Conservation (phyloP, 169 alveolate genomes). For the Plasmodium ovale region DNA sequence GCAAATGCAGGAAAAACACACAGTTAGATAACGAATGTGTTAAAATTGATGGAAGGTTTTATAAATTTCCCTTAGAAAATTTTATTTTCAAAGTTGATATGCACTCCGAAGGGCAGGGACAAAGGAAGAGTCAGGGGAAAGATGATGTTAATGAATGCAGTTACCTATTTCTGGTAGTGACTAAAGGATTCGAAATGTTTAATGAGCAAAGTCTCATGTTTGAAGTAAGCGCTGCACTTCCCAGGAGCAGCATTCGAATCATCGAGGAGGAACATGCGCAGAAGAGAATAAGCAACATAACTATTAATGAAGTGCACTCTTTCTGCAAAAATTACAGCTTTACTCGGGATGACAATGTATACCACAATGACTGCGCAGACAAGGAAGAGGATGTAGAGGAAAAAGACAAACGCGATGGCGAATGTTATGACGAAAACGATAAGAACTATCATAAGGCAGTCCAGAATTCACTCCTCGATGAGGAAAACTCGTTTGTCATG, state of each 20-base stretch:
- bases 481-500: neutral
- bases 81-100: slow-evolving; percentile 27
- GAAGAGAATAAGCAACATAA: slow-evolving; percentile 2
- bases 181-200: slow-evolving; percentile 10
- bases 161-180: slow-evolving; percentile 29
- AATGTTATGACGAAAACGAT: neutral
- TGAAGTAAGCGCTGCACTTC: slow-evolving; percentile 19
- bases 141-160: slow-evolving; percentile 9
- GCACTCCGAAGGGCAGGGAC: neutral
- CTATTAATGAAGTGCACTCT: slow-evolving; percentile 28
- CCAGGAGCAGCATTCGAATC: neutral
- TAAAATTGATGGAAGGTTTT: neutral
- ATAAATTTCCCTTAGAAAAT: slow-evolving; percentile 35
- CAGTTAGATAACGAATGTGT: neutral
- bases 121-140: neutral
- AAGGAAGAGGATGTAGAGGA: neutral
- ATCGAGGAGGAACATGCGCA: neutral
- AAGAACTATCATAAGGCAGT: neutral
- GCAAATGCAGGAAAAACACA: neutral
- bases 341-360: neutral
- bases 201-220: slow-evolving; percentile 3
- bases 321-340: slow-evolving; percentile 30
- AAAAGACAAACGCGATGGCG: neutral
- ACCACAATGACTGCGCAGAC: neutral
- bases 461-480: too few relatives aligned